Percentiles rank a stretch among this genome's conserved stretches.
These are phyloP conservation scores for Alopecurus myosuroides DNA, from an alignment of 176 grass and related monocot genomes.

Conservation along the genomic window DNA sequence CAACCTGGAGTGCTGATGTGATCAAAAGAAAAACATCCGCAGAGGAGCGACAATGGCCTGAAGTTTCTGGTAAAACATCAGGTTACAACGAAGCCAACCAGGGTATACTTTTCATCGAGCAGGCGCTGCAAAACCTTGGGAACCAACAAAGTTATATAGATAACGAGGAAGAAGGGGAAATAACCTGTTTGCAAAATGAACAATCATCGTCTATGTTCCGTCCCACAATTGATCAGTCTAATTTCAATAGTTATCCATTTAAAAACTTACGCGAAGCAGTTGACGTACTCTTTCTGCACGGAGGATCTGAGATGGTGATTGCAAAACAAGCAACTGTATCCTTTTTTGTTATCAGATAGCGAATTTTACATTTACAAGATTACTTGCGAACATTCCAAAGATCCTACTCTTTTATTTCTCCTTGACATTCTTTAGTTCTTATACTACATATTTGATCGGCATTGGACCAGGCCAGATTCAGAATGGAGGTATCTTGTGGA, in stretches of 20 bases:
- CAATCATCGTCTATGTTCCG: slow-evolving; percentile 51
- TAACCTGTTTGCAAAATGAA: slow-evolving; percentile 56
- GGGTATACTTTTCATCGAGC: slow-evolving; percentile 75
- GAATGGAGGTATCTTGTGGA: slow-evolving; percentile 87
- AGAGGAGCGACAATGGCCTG: slow-evolving; percentile 57
- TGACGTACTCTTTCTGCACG: slow-evolving; percentile 78
- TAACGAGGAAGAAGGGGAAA: slow-evolving; percentile 44
- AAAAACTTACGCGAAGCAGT: slow-evolving; percentile 60
- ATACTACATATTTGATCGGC: slow-evolving; percentile 96
- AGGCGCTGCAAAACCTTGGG: slow-evolving; percentile 81
- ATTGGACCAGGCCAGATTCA: slow-evolving; percentile 71
- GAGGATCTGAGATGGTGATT: slow-evolving; percentile 80
- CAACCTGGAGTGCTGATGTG: slow-evolving; percentile 61
- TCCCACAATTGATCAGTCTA: slow-evolving; percentile 53
- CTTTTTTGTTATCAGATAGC: slow-evolving; percentile 33
- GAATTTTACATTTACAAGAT: neutral
- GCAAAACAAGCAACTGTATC: slow-evolving; percentile 98
- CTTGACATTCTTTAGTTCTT: slow-evolving; percentile 74
- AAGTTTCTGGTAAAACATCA: slow-evolving; percentile 34
- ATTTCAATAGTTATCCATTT: slow-evolving; percentile 68
- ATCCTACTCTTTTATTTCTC: slow-evolving; percentile 11
- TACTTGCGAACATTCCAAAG: slow-evolving; percentile 2
- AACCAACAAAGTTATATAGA: slow-evolving; percentile 44
- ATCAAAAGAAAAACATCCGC: slow-evolving; percentile 62
- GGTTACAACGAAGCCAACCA: slow-evolving; percentile 25